These are phyloP conservation scores for Lolium rigidum DNA, from an alignment of 176 grass and related monocot genomes.

Conservation along the genomic window DNA sequence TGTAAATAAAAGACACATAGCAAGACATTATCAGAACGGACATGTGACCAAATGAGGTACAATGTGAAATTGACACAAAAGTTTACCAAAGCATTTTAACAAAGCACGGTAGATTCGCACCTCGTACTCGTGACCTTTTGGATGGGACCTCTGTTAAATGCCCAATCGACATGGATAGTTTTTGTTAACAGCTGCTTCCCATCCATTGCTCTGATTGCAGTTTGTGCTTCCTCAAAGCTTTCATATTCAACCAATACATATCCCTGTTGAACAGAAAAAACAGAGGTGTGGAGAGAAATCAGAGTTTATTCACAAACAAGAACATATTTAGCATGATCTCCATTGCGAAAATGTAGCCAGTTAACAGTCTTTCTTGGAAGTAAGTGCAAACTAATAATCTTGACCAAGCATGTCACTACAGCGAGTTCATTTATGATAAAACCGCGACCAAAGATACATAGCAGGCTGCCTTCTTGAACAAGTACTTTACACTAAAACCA, in stretches of 20 bases:
- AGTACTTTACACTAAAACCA: background rate
- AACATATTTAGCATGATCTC: background rate
- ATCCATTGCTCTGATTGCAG: constrained; percentile 56
- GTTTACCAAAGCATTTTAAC: background rate
- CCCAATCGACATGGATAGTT: constrained; percentile 67
- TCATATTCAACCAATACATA: constrained; percentile 72
- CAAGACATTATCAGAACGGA: background rate
- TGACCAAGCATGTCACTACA: background rate
- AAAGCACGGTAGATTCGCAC: constrained; percentile 14
- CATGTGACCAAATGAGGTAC: constrained; percentile 21
- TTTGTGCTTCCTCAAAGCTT: constrained; percentile 59
- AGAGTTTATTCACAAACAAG: constrained; percentile 21
- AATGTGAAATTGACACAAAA: background rate
- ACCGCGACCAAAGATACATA: constrained; percentile 17
- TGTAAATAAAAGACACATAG: constrained; percentile 18
- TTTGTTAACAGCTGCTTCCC: constrained; percentile 60
- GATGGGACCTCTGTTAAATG: constrained; percentile 64
- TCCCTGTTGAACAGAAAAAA: constrained; percentile 54
- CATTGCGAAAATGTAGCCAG: background rate
- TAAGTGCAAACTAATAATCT: background rate
- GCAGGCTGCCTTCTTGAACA: background rate
- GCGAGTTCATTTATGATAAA: constrained; percentile 5
- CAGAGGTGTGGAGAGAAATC: constrained; percentile 4
- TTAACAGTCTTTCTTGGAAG: background rate
- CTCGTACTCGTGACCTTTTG: constrained; percentile 33